phyloP scores from a whole-genome alignment of 352 stramenopile genomes.

The Phytophthora foliorum region DNA sequence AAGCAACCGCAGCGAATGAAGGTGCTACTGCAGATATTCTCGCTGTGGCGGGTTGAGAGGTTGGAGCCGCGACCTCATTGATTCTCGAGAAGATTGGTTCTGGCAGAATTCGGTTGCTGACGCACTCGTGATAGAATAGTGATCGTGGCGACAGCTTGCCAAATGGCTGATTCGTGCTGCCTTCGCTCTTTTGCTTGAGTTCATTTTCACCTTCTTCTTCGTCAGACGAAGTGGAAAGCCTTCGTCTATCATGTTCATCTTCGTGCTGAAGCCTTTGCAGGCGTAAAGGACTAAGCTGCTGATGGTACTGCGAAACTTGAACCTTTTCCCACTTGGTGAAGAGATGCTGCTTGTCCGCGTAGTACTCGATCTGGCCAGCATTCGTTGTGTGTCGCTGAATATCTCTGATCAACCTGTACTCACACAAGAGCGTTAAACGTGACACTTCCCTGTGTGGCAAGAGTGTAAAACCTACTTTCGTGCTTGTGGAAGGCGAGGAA shows the following conservation, averaged over 20 bases:
- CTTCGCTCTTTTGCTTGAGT: conserved; percentile 18
- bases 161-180: conserved; percentile 28
- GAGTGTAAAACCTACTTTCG: conserved; percentile 51
- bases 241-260: background rate
- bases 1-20: conserved; percentile 48
- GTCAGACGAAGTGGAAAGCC: background rate
- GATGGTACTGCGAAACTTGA: conserved; percentile 63
- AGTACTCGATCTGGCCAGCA: conserved; percentile 72
- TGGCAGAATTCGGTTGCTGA: conserved; percentile 63
- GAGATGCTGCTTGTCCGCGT: conserved; percentile 76
- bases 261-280: background rate
- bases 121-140: conserved; percentile 75
- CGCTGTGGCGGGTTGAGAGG: conserved; percentile 24
- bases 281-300: conserved; percentile 27
- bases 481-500: conserved; percentile 66
- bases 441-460: background rate
- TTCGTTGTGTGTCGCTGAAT: conserved; percentile 66
- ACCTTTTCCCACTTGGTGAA: conserved; percentile 84
- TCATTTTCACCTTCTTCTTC: conserved; percentile 4
- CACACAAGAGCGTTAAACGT: background rate
- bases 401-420: conserved; percentile 63
- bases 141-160: conserved; percentile 67
- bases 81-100: conserved; percentile 82
- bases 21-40: conserved; percentile 4
- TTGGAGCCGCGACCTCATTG: conserved; percentile 42